These are phyloP conservation scores for Eimeria necatrix DNA, from an alignment of 169 alveolate genomes.

Conservation along the genomic window DNA sequence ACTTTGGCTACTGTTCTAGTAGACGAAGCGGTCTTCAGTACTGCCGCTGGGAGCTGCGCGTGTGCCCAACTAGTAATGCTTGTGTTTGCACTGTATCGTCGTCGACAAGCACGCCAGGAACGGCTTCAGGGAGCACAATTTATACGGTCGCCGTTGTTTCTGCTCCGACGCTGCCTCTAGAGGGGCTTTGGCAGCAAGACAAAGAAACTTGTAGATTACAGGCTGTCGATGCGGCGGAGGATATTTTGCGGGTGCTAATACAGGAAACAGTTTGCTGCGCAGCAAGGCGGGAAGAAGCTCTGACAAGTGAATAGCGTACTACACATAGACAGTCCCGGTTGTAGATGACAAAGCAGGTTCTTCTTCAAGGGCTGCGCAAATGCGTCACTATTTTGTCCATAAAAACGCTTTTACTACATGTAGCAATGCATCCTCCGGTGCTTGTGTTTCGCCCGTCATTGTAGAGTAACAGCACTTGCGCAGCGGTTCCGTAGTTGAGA, in stretches of 20 bases:
- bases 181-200: constrained; percentile 52
- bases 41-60: constrained; percentile 45
- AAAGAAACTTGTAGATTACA: constrained; percentile 10
- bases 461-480: no score
- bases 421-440: no score
- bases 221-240: constrained; percentile 46
- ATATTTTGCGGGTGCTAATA: constrained; percentile 47
- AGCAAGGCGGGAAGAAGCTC: constrained; percentile 17
- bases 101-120: neutral
- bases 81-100: neutral
- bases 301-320: constrained; percentile 4
- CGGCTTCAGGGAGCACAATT: constrained; percentile 8
- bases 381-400: no score
- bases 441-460: no score
- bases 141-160: constrained; percentile 49
- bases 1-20: constrained; percentile 46
- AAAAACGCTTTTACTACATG: no score
- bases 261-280: neutral
- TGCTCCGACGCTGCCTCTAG: constrained; percentile 34
- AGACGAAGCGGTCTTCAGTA: constrained; percentile 35
- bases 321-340: neutral
- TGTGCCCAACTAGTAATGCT: neutral
- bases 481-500: neutral
- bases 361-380: no score
- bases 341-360: neutral